These are phyloP conservation scores for Sequoiadendron giganteum DNA, from an alignment of 75 land plant genomes.

Conservation along the genomic window DNA sequence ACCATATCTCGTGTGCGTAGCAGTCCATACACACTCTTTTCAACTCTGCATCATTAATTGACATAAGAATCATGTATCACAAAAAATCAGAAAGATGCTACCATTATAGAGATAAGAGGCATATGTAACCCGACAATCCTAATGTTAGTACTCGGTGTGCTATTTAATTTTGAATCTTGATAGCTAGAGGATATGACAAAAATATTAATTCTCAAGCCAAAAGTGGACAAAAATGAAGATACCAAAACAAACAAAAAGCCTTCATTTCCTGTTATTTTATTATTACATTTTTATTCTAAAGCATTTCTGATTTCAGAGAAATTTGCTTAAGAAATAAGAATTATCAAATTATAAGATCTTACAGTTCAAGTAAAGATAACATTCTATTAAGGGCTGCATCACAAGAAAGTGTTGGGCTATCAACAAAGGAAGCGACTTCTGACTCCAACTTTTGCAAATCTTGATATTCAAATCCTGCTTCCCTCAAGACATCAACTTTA, in stretches of 20 bases:
- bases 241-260: neutral
- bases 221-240: neutral
- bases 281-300: neutral
- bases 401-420: conserved; percentile 72
- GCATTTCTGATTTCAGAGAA: neutral
- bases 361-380: conserved; percentile 88
- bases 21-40: conserved; percentile 90
- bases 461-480: conserved; percentile 94
- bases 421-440: conserved; percentile 53
- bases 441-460: conserved; percentile 80
- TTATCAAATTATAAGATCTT: conserved; percentile 26
- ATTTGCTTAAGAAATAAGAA: neutral
- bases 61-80: neutral
- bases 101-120: neutral
- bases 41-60: conserved; percentile 61
- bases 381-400: conserved; percentile 79
- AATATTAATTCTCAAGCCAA: neutral
- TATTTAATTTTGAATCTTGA: neutral
- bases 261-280: neutral
- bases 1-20: conserved; percentile 97
- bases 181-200: neutral
- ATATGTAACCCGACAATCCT: neutral
- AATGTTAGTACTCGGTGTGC: neutral
- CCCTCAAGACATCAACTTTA: conserved; percentile 94
- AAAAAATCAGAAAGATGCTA: neutral